Conservation (phyloP, 441 rosid species). For the Gossypium laxum region DNA sequence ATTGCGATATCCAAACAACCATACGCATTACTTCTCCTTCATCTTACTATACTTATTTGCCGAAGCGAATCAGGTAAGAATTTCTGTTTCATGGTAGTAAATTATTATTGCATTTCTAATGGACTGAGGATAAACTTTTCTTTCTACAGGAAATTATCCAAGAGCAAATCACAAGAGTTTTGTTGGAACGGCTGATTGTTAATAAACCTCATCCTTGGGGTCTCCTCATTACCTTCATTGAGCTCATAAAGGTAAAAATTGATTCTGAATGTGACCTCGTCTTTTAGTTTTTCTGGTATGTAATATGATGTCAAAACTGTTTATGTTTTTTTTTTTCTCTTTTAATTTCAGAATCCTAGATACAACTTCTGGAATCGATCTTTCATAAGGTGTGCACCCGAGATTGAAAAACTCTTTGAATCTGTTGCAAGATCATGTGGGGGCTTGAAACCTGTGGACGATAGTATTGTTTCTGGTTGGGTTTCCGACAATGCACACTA, state of each 20-base stretch:
- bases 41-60: slow-evolving; percentile 73
- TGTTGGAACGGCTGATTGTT: slow-evolving; percentile 88
- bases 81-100: neutral
- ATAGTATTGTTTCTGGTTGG: slow-evolving; percentile 79
- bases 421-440: slow-evolving; percentile 92
- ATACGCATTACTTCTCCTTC: slow-evolving; percentile 91
- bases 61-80: slow-evolving; percentile 72
- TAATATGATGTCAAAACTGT: neutral
- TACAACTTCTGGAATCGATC: slow-evolving; percentile 88
- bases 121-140: neutral
- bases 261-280: neutral
- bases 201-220: slow-evolving; percentile 99
- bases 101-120: neutral
- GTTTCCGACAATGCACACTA: slow-evolving; percentile 61
- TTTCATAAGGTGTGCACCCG: slow-evolving; percentile 90
- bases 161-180: slow-evolving; percentile 93
- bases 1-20: slow-evolving; percentile 96
- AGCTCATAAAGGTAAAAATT: slow-evolving; percentile 68
- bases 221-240: slow-evolving; percentile 91
- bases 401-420: slow-evolving; percentile 96
- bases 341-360: slow-evolving; percentile 62
- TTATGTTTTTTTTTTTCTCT: neutral
- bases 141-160: slow-evolving; percentile 70
- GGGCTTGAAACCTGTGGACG: slow-evolving; percentile 79
- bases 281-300: neutral